Percentiles rank a stretch among this genome's conserved stretches.
Conservation (phyloP, 192 early-diverging fungal species). For the Dissophora globulifera region DNA sequence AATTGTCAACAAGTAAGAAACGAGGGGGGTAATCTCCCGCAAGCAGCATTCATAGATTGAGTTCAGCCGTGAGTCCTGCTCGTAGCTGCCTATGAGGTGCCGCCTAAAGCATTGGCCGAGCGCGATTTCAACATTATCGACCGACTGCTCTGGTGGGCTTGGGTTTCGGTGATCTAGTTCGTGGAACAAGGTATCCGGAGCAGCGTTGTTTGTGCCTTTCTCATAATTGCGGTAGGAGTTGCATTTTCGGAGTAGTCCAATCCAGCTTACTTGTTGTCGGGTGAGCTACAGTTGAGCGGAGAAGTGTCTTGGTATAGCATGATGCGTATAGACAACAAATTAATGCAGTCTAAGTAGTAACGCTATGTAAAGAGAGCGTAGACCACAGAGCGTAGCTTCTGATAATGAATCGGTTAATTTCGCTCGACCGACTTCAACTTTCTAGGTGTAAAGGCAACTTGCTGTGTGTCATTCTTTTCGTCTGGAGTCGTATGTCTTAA, state of each 20-base stretch:
- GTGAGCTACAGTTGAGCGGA: too few species aligned
- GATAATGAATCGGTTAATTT: neutral
- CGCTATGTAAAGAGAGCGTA: neutral
- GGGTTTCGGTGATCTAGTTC: too few species aligned
- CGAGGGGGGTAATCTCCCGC: neutral
- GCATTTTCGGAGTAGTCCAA: too few species aligned
- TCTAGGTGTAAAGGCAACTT: too few species aligned
- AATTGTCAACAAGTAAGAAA: neutral
- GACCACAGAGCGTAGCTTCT: neutral
- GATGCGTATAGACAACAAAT: neutral
- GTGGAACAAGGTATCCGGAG: neutral
- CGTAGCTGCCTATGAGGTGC: neutral
- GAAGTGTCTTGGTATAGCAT: too few species aligned
- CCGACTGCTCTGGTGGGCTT: neutral
- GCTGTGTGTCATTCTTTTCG: too few species aligned
- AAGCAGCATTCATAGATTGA: constrained; percentile 1
- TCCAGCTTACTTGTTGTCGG: too few species aligned
- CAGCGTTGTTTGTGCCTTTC: neutral
- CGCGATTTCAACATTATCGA: neutral
- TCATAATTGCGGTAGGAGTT: too few species aligned
- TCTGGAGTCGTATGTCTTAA: constrained; percentile 35
- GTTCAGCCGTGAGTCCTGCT: neutral
- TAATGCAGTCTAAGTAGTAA: neutral
- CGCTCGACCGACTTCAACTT: too few species aligned
- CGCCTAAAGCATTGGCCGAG: neutral